Evolutionary conservation across 1,284 basidiomycete genomes (phyloP), one percentile per base, ranked within the genome.

Genomic region (Athelia psychrophila): DNA sequence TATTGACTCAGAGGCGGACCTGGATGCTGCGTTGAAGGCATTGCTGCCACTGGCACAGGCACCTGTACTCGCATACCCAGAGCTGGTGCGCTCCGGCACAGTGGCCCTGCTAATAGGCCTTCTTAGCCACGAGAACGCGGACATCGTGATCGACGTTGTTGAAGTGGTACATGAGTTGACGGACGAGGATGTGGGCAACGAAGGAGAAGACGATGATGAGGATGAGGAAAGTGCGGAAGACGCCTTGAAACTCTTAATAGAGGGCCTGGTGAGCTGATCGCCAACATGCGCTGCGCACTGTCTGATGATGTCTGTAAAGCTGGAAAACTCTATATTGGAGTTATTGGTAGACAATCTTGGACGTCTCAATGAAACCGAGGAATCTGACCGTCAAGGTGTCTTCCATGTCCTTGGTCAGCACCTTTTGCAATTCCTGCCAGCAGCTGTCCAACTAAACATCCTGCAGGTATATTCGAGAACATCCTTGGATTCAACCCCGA

Each of bases 1-100:
- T 75, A 97, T 99, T 63, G 95, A 98, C 62, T 99, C 97, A 0
- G 97, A 99, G 75, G 91, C 93, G 23, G 94, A 98, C 64, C 80
- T 99, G 8, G 93, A 99, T 62, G 76, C 78, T 49, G 83, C 93
- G 15, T 81, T 99, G 55, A 95, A 96, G 64, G 80, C 90, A 2
- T 75, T 98, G 48, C 74, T 95, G 5, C 86, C 95, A 2, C 77
- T 99, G n/a, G 92, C 97, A 0, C 94, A 98, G 63, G 83, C 83
- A 15, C 92, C 95, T 0, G 73, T 77, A 3, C 67, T 92, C 8
- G 88, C 93, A 56, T 99, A 98, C 67, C 89, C 93, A 3, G 95
- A 98, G 65, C 78, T 98, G 38, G 80, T 95, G 53, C 83, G 83
- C 46, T 84, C 88, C 2, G 91, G 88, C 23, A 78, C 85, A 16